Conservation (phyloP, 805 yeast genomes). For the Metschnikowia aberdeeniae region DNA sequence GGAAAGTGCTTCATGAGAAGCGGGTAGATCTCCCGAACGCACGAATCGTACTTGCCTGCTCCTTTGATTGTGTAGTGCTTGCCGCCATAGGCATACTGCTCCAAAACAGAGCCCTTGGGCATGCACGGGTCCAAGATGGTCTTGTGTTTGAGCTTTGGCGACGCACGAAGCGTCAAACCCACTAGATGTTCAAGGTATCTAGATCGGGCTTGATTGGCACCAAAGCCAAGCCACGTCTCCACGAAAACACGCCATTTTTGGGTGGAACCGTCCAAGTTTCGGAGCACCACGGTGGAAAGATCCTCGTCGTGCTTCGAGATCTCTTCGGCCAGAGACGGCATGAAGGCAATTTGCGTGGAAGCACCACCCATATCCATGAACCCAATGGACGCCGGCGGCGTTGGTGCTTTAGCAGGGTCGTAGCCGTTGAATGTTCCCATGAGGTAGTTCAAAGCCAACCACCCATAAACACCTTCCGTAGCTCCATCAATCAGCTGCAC, state of each 20-base stretch:
- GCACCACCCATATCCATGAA: conserved; percentile 99
- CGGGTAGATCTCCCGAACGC: conserved; percentile 71
- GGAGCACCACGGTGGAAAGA: conserved; percentile 58
- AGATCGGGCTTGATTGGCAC: conserved; percentile 88
- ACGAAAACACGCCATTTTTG: conserved; percentile 87
- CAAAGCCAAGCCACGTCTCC: conserved; percentile 96
- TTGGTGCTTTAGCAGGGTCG: conserved; percentile 21
- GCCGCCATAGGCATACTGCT: conserved; percentile 45
- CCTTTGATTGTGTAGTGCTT: conserved; percentile 56
- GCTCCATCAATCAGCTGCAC: conserved; percentile 90
- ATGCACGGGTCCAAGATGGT: conserved; percentile 69
- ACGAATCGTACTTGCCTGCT: conserved; percentile 71
- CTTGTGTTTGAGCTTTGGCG: conserved; percentile 5
- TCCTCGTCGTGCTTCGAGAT: conserved; percentile 66
- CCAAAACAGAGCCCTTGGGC: conserved; percentile 54
- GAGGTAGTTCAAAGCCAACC: conserved; percentile 88
- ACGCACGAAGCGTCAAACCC: conserved; percentile 17
- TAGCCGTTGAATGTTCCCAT: conserved; percentile 54
- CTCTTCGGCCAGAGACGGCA: conserved; percentile 64
- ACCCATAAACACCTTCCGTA: conserved; percentile 91
- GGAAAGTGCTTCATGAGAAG: conserved; percentile 73
- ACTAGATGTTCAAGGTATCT: conserved; percentile 63
- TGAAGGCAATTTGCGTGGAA: conserved; percentile 92
- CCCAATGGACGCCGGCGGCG: conserved; percentile 63
- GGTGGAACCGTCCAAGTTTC: conserved; percentile 64